Base-by-base conservation (phyloP, 306 rosid genomes). In the Trifolium subterraneum region DNA sequence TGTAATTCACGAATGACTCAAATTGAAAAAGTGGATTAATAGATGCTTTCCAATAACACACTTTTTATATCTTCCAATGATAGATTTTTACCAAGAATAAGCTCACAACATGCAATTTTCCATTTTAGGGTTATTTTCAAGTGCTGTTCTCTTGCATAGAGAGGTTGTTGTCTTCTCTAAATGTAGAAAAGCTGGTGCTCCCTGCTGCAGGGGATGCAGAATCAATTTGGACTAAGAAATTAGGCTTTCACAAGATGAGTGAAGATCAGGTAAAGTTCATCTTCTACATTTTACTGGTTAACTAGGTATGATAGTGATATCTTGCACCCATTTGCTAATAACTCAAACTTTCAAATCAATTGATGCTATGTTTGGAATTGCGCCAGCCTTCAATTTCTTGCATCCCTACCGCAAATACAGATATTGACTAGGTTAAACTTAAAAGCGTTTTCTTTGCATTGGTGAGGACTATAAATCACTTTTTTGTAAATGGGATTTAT, bases 181-280 rank as follows among this genome's bases (percentile, higher is more conserved):
- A 88, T 18, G 98, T 95, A 51, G 92, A 90, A 87, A 95, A 90
- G 80, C 75, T 95, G 73, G 99, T 95, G 67, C 98, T 95, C 42
- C 99, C 99, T 75, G 99, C 99, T 4, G 99, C 99, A 4, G 99
- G 90, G 84, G 98, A 90, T 47, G 99, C 98, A 0, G 98, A 95
- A 83, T 95, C 99, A 67, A 90, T 95, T 69, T 95, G 99, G 99
- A 95, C 97, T 2, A 92, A 85, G 70, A 95, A 95, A 74, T 80
- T 95, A 70, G 99, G 99, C 69, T 95, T 95, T 79, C 81, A 52
- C 62, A 92, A 89, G 86, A 90, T 92, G 96, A 87, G 84, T 36
- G 98, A 95, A 56, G 99, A 95, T 73, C 90, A 91, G 82, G 99
- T 88, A 86, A 84, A 79, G 86, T 79, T 45, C 64, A 14, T 45